Percentiles rank a stretch among this genome's conserved stretches.
Evolutionary conservation across 106 monocot species (phyloP).

Genomic region (Triglochin maritima): DNA sequence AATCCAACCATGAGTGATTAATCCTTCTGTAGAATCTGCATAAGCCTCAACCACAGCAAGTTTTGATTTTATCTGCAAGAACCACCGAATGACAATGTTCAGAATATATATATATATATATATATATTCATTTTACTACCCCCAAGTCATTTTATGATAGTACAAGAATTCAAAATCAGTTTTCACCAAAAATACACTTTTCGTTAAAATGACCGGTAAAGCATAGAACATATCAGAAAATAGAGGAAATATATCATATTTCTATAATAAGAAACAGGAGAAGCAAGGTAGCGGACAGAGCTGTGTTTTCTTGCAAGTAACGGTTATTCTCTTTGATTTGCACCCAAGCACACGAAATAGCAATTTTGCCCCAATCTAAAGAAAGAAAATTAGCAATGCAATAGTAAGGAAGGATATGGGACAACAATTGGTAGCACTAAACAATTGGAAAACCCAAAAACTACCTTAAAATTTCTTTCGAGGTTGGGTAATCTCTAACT

Average conservation of each 20-base stretch:
- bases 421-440: background rate
- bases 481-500: conserved; percentile 74
- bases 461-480: conserved; percentile 85
- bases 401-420: too few relatives aligned
- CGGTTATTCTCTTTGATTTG: conserved; percentile 94
- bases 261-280: background rate
- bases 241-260: background rate
- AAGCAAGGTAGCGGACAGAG: conserved; percentile 19
- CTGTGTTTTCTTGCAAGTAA: conserved; percentile 80
- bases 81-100: background rate
- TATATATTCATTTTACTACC: too few relatives aligned
- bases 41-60: conserved; percentile 66
- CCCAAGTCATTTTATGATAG: too few relatives aligned
- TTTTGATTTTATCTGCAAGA: conserved; percentile 80
- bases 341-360: conserved; percentile 90
- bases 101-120: too few relatives aligned
- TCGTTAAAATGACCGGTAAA: background rate
- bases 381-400: background rate
- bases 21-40: conserved; percentile 74
- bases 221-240: background rate
- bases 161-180: background rate
- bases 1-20: conserved; percentile 94
- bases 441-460: conserved; percentile 2
- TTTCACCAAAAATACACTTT: background rate
- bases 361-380: conserved; percentile 81